Base-by-base conservation (phyloP, 192 early-diverging fungal genomes). In the Backusella sp. region DNA sequence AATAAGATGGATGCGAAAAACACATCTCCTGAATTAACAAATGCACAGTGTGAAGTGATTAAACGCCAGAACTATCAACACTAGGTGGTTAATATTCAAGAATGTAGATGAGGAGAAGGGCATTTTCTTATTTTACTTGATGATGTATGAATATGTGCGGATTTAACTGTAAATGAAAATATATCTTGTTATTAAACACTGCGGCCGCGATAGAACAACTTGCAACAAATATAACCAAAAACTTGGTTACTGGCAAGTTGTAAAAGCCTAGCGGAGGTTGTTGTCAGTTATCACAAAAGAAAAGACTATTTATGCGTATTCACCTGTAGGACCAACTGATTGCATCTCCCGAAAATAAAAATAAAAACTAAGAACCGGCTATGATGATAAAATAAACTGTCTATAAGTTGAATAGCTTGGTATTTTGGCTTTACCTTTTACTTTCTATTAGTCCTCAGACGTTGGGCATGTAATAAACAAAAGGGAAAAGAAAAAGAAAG, bases 231-330 rank as follows among this genome's bases (percentile, higher is more conserved):
- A 91, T 71, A 6, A 88, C 62, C 28, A 90, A 72, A 11, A 80
- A 72, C 74, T 91, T 92, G n/a, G 86, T 90, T 23, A 86, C 83
- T 17, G 88, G 91, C 35, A 89, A 89, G 80, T 91, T 90, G 36
- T 88, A 84, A 72, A 92, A 91, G 37, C 91, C 91, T 52, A 28
- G n/a, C 17, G 21, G 37, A 42, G 23, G 21, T 28, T 28, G 26
- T 26, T 12, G 26, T 62, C 23, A 62, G 56, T 14, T 21, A 56
- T 21, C 2, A 11, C 9, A 62, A 12, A 12, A 11, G 9, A 11
- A 23, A 62, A 28, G 4, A 23, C 23, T 23, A 7, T 49, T 49
- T 49, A 44, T 28, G 21, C 21, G 11, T 56, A 19, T 62, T 62
- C 56, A 62, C 56, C 56, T 62, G 56, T 62, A 28, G 21, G 56